Base-by-base conservation (phyloP, 768 basidiomycete species). In the Gymnopilus dilepis region DNA sequence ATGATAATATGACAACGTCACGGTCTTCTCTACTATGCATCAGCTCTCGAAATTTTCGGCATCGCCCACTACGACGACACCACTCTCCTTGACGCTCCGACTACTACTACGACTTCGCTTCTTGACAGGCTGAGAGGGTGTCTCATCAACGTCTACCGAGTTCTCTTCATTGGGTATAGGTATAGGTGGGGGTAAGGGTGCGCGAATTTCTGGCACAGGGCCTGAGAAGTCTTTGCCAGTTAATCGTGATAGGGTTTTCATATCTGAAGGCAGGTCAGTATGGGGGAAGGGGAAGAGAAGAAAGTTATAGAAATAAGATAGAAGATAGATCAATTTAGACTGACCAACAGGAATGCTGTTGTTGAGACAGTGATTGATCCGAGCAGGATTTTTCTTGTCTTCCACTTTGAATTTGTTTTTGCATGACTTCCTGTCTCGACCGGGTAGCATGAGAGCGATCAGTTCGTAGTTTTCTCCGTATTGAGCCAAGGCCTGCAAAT, bases 391-490 rank as follows among this genome's bases (percentile, higher is more conserved):
- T 71, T 85, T 86, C 76, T 84, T 92, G 72, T 95, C 94, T 73
- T 97, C 95, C 0, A 87, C 82, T 68, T 93, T 95, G 79, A 95
- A 97, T 71, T 97, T 97, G 73, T 92, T 91, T 75, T 94, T 95
- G 74, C 95, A 94, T 26, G 94, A 89, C 69, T 91, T 93, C 19
- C 95, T 83, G 69, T 94, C 91, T 15, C 95, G 88, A 17, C 90
- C 89, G 38, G 93, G 92, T 19, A 97, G 81, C 12, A 95, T 82
- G 66, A 88, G 88, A 2, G 95, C 91, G 62, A 97, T 95, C 41
- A 96, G 83, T 72, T 96, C 94, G 69, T 96, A 97, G 67, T 96
- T 95, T 72, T 95, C 92, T 31, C 94, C 94, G 66, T 94, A 95
- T 70, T 95, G 94, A 3, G 88, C 82, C 30, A 96, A 77, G n/a